Conservation (phyloP, 768 basidiomycete species). For the button mushroom (Agaricus bisporus) region DNA sequence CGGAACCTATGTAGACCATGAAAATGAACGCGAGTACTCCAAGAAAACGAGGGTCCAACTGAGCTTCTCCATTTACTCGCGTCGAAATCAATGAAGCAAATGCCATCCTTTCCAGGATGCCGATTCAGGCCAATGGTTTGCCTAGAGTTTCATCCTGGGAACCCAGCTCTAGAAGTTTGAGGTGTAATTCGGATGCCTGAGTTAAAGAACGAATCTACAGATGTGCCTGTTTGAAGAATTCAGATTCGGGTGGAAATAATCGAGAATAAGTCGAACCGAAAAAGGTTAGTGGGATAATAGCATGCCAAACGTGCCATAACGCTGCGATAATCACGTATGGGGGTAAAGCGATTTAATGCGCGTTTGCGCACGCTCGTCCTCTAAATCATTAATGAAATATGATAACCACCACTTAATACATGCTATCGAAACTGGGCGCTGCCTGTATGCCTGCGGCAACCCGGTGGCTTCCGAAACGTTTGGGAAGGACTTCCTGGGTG, state of each 20-base stretch:
- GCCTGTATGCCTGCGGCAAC: too few relatives aligned
- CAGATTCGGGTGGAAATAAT: constrained; percentile 29
- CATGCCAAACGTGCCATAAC: constrained; percentile 29
- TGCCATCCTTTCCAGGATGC: constrained; percentile 19
- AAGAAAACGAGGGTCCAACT: constrained; percentile 17
- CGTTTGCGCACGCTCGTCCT: neutral
- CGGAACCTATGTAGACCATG: constrained; percentile 20
- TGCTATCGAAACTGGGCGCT: neutral
- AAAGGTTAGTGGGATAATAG: constrained; percentile 33
- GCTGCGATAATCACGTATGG: constrained; percentile 17
- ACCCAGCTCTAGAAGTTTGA: constrained; percentile 16
- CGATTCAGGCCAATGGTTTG: constrained; percentile 28
- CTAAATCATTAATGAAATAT: neutral
- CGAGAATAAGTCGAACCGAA: constrained; percentile 29
- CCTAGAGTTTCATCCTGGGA: constrained; percentile 33
- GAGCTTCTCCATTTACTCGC: constrained; percentile 27
- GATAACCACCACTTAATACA: neutral
- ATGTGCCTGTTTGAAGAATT: constrained; percentile 34
- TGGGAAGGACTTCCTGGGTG: neutral
- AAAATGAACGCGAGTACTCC: constrained; percentile 10
- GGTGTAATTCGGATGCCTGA: constrained; percentile 29
- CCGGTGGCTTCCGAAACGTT: too few relatives aligned
- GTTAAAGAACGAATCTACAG: constrained; percentile 30
- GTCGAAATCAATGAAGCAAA: constrained; percentile 25
- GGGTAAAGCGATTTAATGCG: constrained; percentile 8